These are phyloP conservation scores for Pseudophaeomoniella oleicola DNA, from an alignment of 2,329 filamentous ascomycete species.

Conservation along the genomic window DNA sequence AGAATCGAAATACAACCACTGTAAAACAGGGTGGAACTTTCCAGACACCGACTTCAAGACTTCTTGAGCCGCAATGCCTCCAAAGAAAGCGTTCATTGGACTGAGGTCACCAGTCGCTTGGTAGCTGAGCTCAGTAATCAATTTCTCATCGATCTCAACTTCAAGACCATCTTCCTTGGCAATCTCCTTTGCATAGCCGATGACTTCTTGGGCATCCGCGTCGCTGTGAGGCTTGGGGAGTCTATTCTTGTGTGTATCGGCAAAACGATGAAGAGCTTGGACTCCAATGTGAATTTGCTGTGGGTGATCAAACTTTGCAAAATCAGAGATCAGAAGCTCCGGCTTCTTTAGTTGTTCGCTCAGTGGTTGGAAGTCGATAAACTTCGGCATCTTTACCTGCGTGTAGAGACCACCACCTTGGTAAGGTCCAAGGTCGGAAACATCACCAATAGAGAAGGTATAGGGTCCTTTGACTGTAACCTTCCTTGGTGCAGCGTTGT, in stretches of 20 bases:
- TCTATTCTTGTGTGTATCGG: slow-evolving; percentile 52
- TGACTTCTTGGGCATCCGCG: slow-evolving; percentile 62
- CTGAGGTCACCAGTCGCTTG: slow-evolving; percentile 84
- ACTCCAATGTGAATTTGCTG: slow-evolving; percentile 84
- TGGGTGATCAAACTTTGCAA: slow-evolving; percentile 93
- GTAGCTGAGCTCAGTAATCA: slow-evolving; percentile 85
- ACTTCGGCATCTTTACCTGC: slow-evolving; percentile 97
- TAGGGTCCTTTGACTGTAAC: slow-evolving; percentile 91
- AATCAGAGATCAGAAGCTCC: slow-evolving; percentile 84
- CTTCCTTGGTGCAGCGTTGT: slow-evolving; percentile 71
- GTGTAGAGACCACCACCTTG: slow-evolving; percentile 77
- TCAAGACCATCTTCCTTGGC: slow-evolving; percentile 53
- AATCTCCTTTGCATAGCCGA: slow-evolving; percentile 61
- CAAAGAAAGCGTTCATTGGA: slow-evolving; percentile 89
- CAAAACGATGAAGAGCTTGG: slow-evolving; percentile 81
- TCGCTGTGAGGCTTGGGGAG: slow-evolving; percentile 75
- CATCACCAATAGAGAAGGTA: slow-evolving; percentile 92
- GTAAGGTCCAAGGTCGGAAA: slow-evolving; percentile 76
- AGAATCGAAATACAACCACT: slow-evolving; percentile 96
- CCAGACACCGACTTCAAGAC: slow-evolving; percentile 93
- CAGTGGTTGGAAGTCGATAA: slow-evolving; percentile 75
- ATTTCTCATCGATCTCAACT: slow-evolving; percentile 76
- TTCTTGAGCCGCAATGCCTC: slow-evolving; percentile 85
- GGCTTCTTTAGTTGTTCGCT: slow-evolving; percentile 68
- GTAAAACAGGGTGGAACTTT: slow-evolving; percentile 90